These are phyloP conservation scores for Talaromyces ruber DNA, from an alignment of 495 filamentous ascomycete species.

Conservation along the genomic window DNA sequence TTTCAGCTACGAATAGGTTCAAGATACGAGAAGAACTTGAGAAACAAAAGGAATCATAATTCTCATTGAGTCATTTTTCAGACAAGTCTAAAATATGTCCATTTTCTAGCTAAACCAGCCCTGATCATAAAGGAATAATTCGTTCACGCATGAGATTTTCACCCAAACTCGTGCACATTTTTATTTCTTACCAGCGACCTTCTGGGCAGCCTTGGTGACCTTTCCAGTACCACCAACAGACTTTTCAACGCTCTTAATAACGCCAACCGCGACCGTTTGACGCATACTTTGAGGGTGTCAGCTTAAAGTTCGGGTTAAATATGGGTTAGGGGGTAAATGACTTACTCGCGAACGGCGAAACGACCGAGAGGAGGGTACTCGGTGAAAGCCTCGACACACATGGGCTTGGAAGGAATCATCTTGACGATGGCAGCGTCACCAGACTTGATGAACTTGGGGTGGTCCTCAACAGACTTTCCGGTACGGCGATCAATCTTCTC, in stretches of 20 bases:
- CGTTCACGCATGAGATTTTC: neutral
- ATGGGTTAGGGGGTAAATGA: conserved; percentile 22
- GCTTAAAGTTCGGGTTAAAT: too few relatives aligned
- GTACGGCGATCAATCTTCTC: conserved; percentile 99
- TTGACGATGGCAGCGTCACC: conserved; percentile 99
- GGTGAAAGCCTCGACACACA: conserved; percentile 99
- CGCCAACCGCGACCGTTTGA: conserved; percentile 96
- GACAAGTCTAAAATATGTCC: conserved; percentile 3
- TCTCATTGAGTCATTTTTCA: conserved; percentile 4
- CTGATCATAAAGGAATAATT: conserved; percentile 2
- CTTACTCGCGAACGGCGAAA: conserved; percentile 80
- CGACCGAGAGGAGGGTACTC: conserved; percentile 98
- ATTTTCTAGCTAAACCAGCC: conserved; percentile 2
- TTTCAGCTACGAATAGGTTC: neutral
- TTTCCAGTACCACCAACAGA: conserved; percentile 55
- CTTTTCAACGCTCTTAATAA: conserved; percentile 86
- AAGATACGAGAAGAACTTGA: neutral
- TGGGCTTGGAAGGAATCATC: conserved; percentile 99
- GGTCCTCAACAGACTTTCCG: conserved; percentile 87
- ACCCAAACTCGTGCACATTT: conserved; percentile 1
- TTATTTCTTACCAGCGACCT: conserved; percentile 60
- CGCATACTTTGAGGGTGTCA: too few relatives aligned
- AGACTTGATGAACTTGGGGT: conserved; percentile 99
- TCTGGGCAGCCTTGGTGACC: conserved; percentile 68
- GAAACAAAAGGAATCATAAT: conserved; percentile 3